Evolutionary conservation across 2,329 filamentous ascomycete genomes (phyloP), one percentile per base, ranked within the genome.

Genomic region (Rhinocladiella mackenziei): DNA sequence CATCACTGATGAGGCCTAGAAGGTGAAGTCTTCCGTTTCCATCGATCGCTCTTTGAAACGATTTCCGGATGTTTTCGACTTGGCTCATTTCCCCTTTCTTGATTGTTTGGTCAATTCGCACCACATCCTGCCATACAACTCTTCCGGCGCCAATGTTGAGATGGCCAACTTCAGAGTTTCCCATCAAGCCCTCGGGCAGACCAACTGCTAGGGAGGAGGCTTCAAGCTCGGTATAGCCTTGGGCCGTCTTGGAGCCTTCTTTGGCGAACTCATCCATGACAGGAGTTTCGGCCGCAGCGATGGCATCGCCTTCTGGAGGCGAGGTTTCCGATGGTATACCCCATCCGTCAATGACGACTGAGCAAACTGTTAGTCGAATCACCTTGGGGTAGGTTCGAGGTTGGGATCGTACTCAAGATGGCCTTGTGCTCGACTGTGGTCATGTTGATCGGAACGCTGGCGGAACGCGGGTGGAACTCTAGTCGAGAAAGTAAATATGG

Each of bases 321-420:
- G 89, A 94, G 47, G 82, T 72, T 56, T 84, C 83, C 54, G 81
- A 81, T 60, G 89, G 80, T 61, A 97, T 80, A 64, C 92, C 92
- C 92, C 92, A 98, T 63, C 92, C 92, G 73, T 98, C 92, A 76
- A 98, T 98, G 71, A 97, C 92, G 78, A 98, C 85, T 89, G 62
- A 64, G 65, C 33, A 39, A 15, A 7, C n/a, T 19, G 40, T 62
- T 48, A 62, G 51, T 41, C 8, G 26, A 50, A 64, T 66, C 55
- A 65, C 57, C 22, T 60, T 45, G 23, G 43, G 55, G 46, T 57
- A 45, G 61, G 60, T 51, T 55, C 17, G 28, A 37, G 38, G 29
- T 29, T 28, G 30, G 35, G 35, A 29, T 66, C 75, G 57, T 73
- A 80, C 76, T 84, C 60, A 86, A 73, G 54, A 80, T 81, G 54